Conservation (phyloP, 305 asterid species). For the Fraxinus baroniana region DNA sequence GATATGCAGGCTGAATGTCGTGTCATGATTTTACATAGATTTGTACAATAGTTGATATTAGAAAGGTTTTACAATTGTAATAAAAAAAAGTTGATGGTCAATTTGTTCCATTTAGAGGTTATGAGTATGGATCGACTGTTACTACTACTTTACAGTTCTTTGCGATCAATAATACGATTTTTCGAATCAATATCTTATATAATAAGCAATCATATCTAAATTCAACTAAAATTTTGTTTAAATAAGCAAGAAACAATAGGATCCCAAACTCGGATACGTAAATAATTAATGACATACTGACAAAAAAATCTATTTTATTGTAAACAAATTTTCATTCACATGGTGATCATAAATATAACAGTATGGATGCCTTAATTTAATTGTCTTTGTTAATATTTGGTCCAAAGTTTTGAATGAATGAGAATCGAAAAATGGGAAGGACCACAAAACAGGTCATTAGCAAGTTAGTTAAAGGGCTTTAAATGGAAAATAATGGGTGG, state of each 20-base stretch:
- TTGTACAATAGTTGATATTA: too few species aligned
- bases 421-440: neutral
- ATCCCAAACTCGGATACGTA: neutral
- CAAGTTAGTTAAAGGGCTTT: constrained; percentile 22
- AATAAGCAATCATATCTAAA: too few species aligned
- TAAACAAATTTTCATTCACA: neutral
- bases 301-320: neutral
- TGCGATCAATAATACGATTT: neutral
- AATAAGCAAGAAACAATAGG: neutral
- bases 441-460: constrained; percentile 16
- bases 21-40: too few species aligned
- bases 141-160: neutral
- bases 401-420: neutral
- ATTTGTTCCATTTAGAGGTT: neutral
- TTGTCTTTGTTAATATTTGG: constrained; percentile 9
- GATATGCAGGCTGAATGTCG: too few species aligned
- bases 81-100: too few species aligned
- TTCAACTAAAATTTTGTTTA: too few species aligned
- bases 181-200: neutral
- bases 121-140: neutral
- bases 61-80: too few species aligned
- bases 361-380: neutral
- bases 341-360: neutral
- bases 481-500: constrained; percentile 23
- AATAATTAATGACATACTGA: neutral